Evolutionary conservation across 2,329 filamentous ascomycete species (phyloP), one percentile per base, ranked within the genome.

Genomic region (Dichotomopilus funicola): DNA sequence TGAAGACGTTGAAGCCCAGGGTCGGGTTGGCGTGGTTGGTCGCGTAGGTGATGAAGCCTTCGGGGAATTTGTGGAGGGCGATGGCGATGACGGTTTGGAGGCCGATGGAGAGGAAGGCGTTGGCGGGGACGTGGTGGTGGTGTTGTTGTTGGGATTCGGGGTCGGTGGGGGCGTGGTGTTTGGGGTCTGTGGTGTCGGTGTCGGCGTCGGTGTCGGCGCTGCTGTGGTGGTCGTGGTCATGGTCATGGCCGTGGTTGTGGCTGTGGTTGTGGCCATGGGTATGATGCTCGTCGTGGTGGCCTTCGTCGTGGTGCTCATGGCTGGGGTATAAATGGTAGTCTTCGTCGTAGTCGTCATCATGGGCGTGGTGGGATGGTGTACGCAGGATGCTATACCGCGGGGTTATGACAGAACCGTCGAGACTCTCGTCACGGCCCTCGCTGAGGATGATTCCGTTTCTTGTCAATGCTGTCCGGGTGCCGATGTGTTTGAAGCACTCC

Each of bases 61-160:
- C 94, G 1, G 94, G 94, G 38, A 97, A 87, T 69, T 99, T 99
- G 75, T 99, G 94, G 1, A 99, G 77, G 6, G 92, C 91, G 60
- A 99, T 97, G 5, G 94, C 94, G 50, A 96, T 86, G 12, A 89
- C 92, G 0, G 94, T 97, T 71, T 99, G 94, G 0, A 99, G 81
- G n/a, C 94, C 91, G 58, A 97, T 94, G 51, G 89, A 89, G 59
- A 97, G 77, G 70, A 96, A 99, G 5, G 89, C 90, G 66, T 97
- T 97, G 59, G 89, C 86, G 0, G 92, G 89, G 3, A 97, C 92
- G 69, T 99, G 94, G 71, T 99, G 92, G 66, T 99, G 92, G 66
- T 96, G 90, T 58, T 76, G 75, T n/a, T n/a, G 19, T 27, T 27
- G 19, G 19, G 19, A 27, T 27, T 27, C 19, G 19, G 19, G 19